These are phyloP conservation scores for sorghum (Sorghum bicolor) DNA, from an alignment of 176 grass and related monocot genomes.

Conservation along the genomic window DNA sequence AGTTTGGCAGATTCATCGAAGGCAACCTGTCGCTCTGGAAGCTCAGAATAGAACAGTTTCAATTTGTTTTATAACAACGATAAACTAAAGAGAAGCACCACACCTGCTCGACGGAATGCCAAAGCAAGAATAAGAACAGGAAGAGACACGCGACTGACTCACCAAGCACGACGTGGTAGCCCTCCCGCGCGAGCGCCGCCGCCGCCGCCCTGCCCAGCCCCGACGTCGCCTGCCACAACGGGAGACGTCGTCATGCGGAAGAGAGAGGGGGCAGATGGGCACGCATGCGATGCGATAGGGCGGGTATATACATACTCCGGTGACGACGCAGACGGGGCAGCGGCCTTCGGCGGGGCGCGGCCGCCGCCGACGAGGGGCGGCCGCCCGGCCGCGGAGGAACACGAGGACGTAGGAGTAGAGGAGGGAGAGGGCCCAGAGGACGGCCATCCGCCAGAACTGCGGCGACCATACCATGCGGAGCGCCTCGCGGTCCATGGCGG, in stretches of 20 bases:
- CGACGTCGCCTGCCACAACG: slow-evolving; percentile 56
- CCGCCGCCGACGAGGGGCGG: neutral
- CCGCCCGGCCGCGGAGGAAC: slow-evolving; percentile 13
- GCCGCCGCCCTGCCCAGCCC: slow-evolving; percentile 69
- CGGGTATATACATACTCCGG: slow-evolving; percentile 44
- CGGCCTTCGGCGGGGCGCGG: neutral
- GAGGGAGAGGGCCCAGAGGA: slow-evolving; percentile 62
- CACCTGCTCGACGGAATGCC: slow-evolving; percentile 31
- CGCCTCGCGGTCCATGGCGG: slow-evolving; percentile 45
- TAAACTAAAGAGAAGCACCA: neutral
- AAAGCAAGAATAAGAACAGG: neutral
- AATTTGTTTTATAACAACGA: too few relatives aligned
- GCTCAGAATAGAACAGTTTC: neutral
- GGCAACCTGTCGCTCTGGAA: neutral
- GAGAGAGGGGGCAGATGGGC: neutral
- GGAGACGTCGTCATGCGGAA: neutral
- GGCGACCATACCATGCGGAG: slow-evolving; percentile 48
- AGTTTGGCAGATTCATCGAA: neutral
- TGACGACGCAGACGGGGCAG: slow-evolving; percentile 66
- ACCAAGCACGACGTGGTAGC: slow-evolving; percentile 80
- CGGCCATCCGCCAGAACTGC: slow-evolving; percentile 86
- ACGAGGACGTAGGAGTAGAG: slow-evolving; percentile 64
- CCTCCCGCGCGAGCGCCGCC: slow-evolving; percentile 57
- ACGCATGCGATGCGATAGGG: neutral
- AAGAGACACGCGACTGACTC: neutral